Conservation (phyloP, 306 rosid species). For the Heteromeles arbutifolia region DNA sequence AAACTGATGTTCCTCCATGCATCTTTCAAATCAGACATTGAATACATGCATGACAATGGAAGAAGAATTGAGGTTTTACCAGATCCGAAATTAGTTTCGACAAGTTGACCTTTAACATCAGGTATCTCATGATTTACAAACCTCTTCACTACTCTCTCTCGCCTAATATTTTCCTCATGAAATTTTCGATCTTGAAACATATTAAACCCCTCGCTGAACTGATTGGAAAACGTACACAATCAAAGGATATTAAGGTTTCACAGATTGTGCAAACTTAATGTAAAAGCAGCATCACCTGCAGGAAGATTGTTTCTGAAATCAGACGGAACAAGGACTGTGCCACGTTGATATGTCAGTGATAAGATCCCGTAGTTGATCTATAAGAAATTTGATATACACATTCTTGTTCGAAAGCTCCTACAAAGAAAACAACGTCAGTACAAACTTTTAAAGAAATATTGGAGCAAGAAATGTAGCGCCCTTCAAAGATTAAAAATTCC, state of each 20-base stretch:
- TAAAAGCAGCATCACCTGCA: not conserved
- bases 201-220: not conserved
- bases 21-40: not conserved
- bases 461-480: not conserved
- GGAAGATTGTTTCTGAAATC: constrained; percentile 1
- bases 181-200: not conserved
- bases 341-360: constrained; percentile 81
- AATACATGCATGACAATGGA: not conserved
- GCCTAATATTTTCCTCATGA: not conserved
- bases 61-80: not conserved
- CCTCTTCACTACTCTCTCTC: not conserved
- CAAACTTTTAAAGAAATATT: constrained; percentile 1
- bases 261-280: not conserved
- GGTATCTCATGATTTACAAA: not conserved
- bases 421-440: not conserved
- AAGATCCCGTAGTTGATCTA: constrained; percentile 79
- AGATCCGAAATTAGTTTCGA: not conserved
- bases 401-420: constrained; percentile 85
- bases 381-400: constrained; percentile 59
- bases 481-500: not conserved
- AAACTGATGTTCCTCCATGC: not conserved
- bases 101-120: not conserved
- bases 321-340: constrained; percentile 82
- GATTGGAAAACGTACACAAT: not conserved
- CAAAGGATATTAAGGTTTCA: not conserved